Base-by-base conservation (phyloP, 2,329 filamentous ascomycete genomes). In the Arthrobotrys sinensis region DNA sequence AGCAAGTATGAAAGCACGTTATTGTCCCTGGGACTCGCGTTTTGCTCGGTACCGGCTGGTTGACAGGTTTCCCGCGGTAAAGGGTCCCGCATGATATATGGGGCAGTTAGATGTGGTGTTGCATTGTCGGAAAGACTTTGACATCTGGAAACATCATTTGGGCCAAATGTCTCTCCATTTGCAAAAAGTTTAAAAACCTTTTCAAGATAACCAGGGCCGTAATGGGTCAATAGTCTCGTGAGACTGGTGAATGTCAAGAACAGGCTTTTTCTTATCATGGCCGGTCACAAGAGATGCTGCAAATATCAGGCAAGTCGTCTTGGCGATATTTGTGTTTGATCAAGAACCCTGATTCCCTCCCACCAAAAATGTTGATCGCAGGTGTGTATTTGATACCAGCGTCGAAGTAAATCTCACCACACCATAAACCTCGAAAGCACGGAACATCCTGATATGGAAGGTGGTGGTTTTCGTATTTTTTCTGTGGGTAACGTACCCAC, bases 1-100 rank as follows among this genome's bases (percentile, higher is more conserved):
- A 69, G 72, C 19, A 76, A 76, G 72, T 68, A 40, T 10, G 24
- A 65, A 70, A 70, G 72, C 65, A 77, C 65, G 72, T 66, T 77
- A 70, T 70, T 43, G 11, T 60, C 43, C 32, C 57, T 57, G 48
- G 55, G 46, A 21, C 48, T 76, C 57, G 24, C 57, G 57, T 70
- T 66, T 69, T n/a, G 8, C 43, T 70, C 57, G 57, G 65, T 76
- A 70, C 65, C 72, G 45, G 16, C 16, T 65, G 36, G 24, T n/a
- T 32, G 32, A 60, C 12, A 19, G 16, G 62, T 48, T 57, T 65
- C 32, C 64, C 53, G 63, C 64, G 55, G 55, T 60, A 60, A 60
- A 60, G 55, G 45, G 3, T 14, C 46, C 28, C 21, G 4, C 12
- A 2, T 16, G 11, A 57, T 40, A 2, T 36, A 12, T 36, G 6